Conservation (phyloP, 192 early-diverging fungal species). For the Chytriomyces confervae region DNA sequence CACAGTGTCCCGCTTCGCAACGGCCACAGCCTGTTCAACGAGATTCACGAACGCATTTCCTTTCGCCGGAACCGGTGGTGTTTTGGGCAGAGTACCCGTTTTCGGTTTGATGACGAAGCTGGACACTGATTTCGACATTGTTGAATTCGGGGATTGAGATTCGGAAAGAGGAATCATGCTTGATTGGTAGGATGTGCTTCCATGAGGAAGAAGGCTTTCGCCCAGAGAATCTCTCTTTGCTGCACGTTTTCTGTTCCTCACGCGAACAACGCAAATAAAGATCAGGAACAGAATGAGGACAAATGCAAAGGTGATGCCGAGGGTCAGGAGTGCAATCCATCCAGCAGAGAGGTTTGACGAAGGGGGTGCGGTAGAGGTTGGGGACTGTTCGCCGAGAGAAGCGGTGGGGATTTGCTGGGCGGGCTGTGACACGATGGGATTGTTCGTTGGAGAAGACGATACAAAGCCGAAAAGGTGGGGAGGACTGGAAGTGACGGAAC, state of each 20-base stretch:
- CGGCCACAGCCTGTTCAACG: background rate
- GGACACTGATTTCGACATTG: background rate
- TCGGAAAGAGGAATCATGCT: background rate
- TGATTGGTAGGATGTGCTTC: background rate
- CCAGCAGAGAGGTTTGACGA: background rate
- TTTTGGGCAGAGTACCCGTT: background rate
- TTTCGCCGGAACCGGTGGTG: background rate
- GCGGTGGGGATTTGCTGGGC: background rate
- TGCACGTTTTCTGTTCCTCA: background rate
- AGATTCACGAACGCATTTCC: background rate
- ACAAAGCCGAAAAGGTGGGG: too few species aligned
- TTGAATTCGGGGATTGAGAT: background rate
- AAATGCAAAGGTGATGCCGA: background rate
- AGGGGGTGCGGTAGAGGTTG: background rate
- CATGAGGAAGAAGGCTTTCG: background rate
- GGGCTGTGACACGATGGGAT: too few species aligned
- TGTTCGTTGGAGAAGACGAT: too few species aligned
- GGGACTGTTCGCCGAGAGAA: background rate
- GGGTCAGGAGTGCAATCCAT: background rate
- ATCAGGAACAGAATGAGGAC: background rate
- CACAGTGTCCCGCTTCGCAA: background rate
- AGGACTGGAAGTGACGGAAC: too few species aligned
- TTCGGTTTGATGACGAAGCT: background rate
- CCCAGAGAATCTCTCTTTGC: background rate
- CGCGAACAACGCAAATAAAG: background rate